phyloP scores from a whole-genome alignment of 2,329 filamentous ascomycete genomes.

The Celoporthe dispersa region DNA sequence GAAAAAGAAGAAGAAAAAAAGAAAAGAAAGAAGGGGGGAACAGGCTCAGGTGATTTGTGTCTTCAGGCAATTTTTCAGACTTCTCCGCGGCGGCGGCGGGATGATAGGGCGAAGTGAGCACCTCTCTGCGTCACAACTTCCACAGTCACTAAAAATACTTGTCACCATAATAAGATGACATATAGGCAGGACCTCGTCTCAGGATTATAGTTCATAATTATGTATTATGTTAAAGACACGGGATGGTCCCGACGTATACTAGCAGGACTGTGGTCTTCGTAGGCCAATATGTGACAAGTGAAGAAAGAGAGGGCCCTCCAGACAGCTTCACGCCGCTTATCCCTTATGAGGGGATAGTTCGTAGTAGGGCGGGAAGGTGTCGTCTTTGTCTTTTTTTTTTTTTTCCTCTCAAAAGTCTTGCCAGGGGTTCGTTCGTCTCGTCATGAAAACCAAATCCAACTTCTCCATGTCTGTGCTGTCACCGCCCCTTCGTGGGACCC shows the following conservation, averaged over 20 bases:
- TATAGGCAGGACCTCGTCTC: neutral
- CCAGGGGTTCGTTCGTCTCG: constrained; percentile 11
- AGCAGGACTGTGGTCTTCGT: constrained; percentile 20
- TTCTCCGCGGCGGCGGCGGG: no score
- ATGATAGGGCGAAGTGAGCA: neutral
- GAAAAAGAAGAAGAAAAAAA: neutral
- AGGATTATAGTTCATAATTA: constrained; percentile 22
- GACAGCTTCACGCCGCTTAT: neutral
- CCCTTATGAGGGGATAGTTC: constrained; percentile 3
- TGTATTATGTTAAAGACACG: constrained; percentile 26
- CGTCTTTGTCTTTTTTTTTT: constrained; percentile 6
- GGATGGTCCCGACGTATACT: constrained; percentile 6
- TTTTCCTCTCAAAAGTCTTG: constrained; percentile 9
- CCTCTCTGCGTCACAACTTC: neutral
- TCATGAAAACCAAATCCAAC: constrained; percentile 19
- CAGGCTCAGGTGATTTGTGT: neutral
- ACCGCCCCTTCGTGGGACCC: neutral
- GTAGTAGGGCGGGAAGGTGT: constrained; percentile 6
- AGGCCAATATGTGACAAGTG: constrained; percentile 28
- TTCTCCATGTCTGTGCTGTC: constrained; percentile 20
- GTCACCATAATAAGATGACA: neutral
- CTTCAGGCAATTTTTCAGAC: neutral
- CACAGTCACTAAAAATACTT: neutral
- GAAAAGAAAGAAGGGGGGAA: neutral
- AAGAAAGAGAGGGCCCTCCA: constrained; percentile 16